Evolutionary conservation across 176 grass and related monocot species (phyloP), one percentile per base, ranked within the genome.

Genomic region (Ensete glaucum): DNA sequence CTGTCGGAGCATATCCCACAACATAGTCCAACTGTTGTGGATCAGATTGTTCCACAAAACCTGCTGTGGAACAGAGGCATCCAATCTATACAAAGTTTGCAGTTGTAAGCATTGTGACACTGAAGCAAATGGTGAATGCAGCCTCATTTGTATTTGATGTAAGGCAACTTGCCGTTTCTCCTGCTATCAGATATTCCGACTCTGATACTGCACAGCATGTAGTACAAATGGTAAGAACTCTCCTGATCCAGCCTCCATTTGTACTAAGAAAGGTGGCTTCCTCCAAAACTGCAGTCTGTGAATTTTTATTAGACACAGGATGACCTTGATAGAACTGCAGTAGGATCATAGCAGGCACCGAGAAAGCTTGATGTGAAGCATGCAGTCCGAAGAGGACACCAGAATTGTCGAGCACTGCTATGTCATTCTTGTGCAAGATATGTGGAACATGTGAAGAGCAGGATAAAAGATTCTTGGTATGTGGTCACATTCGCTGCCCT

Each of bases 131-230:
- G 88, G 76, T 67, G 72, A 79, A 64, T 73, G 79, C 63, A 85
- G 86, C 74, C 87, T 99, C 78, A 89, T 94, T 25, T 99, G 91
- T 55, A 88, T 91, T 87, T 67, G 78, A 69, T 94, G 95, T 74
- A 86, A 99, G 71, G 83, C 84, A 14, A 55, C 66, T 11, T 94
- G 89, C 78, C 95, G 94, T 82, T 79, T 99, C 80, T 85, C 85
- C 83, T 72, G 55, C 79, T 50, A 52, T 94, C 48, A 69, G 77
- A 80, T 64, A 77, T 87, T 54, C 88, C 88, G 23, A 81, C 79
- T 52, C 77, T 51, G 64, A 85, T 88, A 82, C 71, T 99, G 95
- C 71, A 71, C 85, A 69, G 69, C 78, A 58, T 99, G 95, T 76
- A 72, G 14, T 79, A 54, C 43, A 24, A 71, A 79, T 53, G 57